Conservation (phyloP, 257 asterid species). For the Buddleja alternifolia region DNA sequence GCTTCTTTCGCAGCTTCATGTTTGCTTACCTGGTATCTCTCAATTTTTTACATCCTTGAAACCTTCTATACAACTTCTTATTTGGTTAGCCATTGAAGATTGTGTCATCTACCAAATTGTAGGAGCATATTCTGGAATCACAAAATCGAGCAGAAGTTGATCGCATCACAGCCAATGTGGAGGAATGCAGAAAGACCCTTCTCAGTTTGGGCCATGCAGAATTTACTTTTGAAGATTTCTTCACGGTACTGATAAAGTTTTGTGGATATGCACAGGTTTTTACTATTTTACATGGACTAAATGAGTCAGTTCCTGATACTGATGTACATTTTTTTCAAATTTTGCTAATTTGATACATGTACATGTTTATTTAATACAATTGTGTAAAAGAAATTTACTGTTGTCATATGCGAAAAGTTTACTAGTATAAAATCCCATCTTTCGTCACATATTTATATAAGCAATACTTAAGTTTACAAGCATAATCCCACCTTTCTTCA, state of each 20-base stretch:
- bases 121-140: slow-evolving; percentile 87
- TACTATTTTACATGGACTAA: slow-evolving; percentile 13
- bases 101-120: slow-evolving; percentile 25
- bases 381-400: slow-evolving; percentile 4
- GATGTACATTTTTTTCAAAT: slow-evolving; percentile 4
- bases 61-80: slow-evolving; percentile 28
- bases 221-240: slow-evolving; percentile 96
- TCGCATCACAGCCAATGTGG: slow-evolving; percentile 65
- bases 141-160: slow-evolving; percentile 83
- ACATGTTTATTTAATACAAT: background rate
- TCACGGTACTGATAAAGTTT: slow-evolving; percentile 52
- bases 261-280: slow-evolving; percentile 14
- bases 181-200: slow-evolving; percentile 84
- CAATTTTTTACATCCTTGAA: slow-evolving; percentile 12
- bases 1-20: slow-evolving; percentile 98
- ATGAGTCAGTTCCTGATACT: background rate
- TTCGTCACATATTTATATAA: slow-evolving; percentile 4
- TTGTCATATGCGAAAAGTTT: slow-evolving; percentile 11
- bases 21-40: slow-evolving; percentile 87
- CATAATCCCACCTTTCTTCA: background rate
- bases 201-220: slow-evolving; percentile 88
- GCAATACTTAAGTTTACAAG: background rate
- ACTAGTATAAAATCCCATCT: background rate
- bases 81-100: too few relatives aligned
- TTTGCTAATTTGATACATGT: background rate